Percentiles rank a stretch among this genome's conserved stretches.
These are phyloP conservation scores for Chlorella variabilis DNA, from an alignment of 163 green algal species.

Conservation along the genomic window DNA sequence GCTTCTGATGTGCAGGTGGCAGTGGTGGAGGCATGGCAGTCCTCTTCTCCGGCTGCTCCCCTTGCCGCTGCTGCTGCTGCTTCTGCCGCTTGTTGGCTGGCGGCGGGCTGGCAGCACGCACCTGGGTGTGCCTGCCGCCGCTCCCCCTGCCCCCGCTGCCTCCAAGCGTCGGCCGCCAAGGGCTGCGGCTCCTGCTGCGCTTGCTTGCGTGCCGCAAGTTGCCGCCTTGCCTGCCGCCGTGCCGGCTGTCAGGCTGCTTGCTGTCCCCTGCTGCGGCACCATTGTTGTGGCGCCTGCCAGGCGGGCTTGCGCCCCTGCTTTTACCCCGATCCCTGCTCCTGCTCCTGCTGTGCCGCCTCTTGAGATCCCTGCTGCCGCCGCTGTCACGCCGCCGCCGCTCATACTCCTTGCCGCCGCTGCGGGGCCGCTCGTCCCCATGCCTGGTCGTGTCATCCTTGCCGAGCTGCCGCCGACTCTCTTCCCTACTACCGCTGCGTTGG, in stretches of 20 bases:
- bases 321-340: constrained; percentile 2
- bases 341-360: neutral
- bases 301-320: neutral
- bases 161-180: too few relatives aligned
- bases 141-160: neutral
- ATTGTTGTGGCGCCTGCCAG: too few relatives aligned
- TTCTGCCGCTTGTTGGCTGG: neutral
- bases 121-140: neutral
- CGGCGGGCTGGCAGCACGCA: neutral
- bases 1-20: too few relatives aligned
- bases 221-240: neutral
- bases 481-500: neutral
- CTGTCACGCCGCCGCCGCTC: neutral
- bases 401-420: neutral
- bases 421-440: neutral
- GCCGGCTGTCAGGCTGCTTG: too few relatives aligned
- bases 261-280: too few relatives aligned
- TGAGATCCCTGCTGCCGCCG: neutral
- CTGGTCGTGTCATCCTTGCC: too few relatives aligned
- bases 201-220: neutral
- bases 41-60: neutral
- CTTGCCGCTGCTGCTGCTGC: constrained; percentile 3
- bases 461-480: neutral
- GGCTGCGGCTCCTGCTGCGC: constrained; percentile 3
- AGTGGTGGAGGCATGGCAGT: too few relatives aligned